Conservation (phyloP, 495 filamentous ascomycete genomes). For the Staphylotrichum tortipilum region DNA sequence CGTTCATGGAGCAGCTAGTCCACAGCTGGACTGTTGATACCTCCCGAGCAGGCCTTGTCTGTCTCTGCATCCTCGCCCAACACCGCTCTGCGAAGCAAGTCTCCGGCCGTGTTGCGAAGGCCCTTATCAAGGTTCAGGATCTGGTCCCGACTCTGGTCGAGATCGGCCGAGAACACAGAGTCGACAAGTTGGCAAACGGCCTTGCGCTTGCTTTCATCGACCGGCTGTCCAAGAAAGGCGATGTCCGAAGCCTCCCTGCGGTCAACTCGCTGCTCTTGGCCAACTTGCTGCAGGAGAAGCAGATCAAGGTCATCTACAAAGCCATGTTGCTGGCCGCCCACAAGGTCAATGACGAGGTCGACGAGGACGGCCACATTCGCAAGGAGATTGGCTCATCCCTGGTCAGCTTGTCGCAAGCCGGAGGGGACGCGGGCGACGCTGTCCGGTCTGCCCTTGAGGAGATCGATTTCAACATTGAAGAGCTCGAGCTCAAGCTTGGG, state of each 20-base stretch:
- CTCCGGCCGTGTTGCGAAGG: slow-evolving; percentile 58
- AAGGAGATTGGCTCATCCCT: slow-evolving; percentile 55
- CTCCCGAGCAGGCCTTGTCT: slow-evolving; percentile 63
- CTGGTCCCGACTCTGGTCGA: slow-evolving; percentile 50
- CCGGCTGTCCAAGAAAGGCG: slow-evolving; percentile 53
- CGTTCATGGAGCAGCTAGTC: slow-evolving; percentile 79
- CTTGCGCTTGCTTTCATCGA: slow-evolving; percentile 58
- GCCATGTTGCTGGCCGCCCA: slow-evolving; percentile 51
- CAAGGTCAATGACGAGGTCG: slow-evolving; percentile 38
- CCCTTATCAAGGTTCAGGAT: slow-evolving; percentile 54
- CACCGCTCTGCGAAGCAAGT: slow-evolving; percentile 59
- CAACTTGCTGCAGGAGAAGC: slow-evolving; percentile 52
- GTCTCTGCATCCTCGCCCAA: slow-evolving; percentile 70
- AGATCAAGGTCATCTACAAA: slow-evolving; percentile 52
- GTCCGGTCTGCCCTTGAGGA: slow-evolving; percentile 52
- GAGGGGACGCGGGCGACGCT: slow-evolving; percentile 45
- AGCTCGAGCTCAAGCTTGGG: slow-evolving; percentile 62
- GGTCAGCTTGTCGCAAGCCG: slow-evolving; percentile 49
- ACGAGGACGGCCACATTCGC: slow-evolving; percentile 44
- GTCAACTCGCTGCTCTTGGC: slow-evolving; percentile 54
- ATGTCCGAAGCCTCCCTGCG: slow-evolving; percentile 45
- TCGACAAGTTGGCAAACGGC: slow-evolving; percentile 67
- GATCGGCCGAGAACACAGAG: slow-evolving; percentile 54
- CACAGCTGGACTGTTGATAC: slow-evolving; percentile 66
- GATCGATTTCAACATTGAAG: slow-evolving; percentile 54